Percentiles rank a stretch among this genome's conserved stretches.
Conservation (phyloP, 208 protist species). For the Trichomonas vaginalis region DNA sequence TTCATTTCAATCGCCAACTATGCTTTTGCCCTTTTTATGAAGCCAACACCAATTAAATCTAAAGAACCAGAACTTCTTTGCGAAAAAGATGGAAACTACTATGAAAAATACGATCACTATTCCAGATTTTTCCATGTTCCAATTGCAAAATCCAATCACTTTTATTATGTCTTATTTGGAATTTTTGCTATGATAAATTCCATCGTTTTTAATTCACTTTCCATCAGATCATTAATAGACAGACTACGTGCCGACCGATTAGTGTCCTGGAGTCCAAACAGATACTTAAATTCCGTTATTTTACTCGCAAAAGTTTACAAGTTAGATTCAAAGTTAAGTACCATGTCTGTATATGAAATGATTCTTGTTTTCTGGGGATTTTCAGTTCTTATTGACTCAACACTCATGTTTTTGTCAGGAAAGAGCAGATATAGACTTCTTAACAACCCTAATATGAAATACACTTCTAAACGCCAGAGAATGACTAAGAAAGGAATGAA, state of each 20-base stretch:
- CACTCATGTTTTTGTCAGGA: background rate
- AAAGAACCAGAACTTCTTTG: background rate
- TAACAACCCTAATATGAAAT: background rate
- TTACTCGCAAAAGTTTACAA: background rate
- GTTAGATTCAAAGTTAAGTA: background rate
- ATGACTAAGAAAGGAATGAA: background rate
- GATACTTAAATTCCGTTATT: background rate
- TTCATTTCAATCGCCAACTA: background rate
- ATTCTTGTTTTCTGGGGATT: background rate
- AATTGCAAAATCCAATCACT: background rate
- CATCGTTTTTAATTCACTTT: background rate
- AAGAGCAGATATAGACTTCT: background rate
- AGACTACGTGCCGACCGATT: background rate
- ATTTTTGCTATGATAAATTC: background rate
- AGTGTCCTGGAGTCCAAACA: background rate
- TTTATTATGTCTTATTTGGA: background rate
- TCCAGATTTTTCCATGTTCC: background rate
- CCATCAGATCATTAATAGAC: background rate
- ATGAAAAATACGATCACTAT: background rate
- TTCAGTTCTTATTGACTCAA: background rate
- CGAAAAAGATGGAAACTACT: background rate
- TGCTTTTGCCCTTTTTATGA: background rate
- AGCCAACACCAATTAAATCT: background rate
- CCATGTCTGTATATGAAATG: background rate
- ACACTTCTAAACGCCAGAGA: background rate